A percentile compares a stretch with the other conserved stretches of the same genome.
phyloP scores from a whole-genome alignment of 495 filamentous ascomycete species.

The Lophiostoma macrostomum region DNA sequence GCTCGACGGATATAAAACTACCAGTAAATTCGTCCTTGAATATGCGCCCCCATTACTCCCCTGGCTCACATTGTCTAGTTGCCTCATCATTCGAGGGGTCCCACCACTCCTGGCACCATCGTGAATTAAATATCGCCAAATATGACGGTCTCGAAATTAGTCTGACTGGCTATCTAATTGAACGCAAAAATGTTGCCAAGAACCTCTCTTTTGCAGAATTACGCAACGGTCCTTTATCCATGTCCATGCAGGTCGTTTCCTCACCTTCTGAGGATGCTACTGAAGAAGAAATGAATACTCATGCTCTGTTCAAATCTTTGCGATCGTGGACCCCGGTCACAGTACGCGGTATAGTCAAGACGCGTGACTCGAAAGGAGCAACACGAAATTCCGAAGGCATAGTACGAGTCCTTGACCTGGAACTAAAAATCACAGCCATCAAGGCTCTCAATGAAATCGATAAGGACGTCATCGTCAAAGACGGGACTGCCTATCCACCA shows the following conservation, averaged over 20 bases:
- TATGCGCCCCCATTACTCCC: no score
- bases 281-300: conserved; percentile 35
- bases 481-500: conserved; percentile 66
- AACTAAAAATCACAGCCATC: conserved; percentile 63
- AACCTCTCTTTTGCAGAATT: conserved; percentile 68
- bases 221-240: conserved; percentile 48
- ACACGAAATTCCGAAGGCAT: neutral
- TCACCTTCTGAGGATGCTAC: conserved; percentile 42
- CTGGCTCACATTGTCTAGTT: no score
- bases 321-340: conserved; percentile 52
- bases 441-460: conserved; percentile 71
- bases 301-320: conserved; percentile 50
- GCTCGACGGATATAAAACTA: conserved; percentile 13
- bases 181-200: conserved; percentile 59
- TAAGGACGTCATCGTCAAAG: conserved; percentile 68
- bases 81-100: no score
- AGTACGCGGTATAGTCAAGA: conserved; percentile 50
- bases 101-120: conserved; percentile 42
- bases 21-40: no score
- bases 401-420: conserved; percentile 47
- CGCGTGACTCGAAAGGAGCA: conserved; percentile 27
- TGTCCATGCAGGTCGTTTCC: conserved; percentile 55
- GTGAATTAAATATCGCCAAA: neutral
- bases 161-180: conserved; percentile 70
- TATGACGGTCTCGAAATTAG: conserved; percentile 51